Conservation (phyloP, 2,329 filamentous ascomycete genomes). For the Metarhizium sp. region DNA sequence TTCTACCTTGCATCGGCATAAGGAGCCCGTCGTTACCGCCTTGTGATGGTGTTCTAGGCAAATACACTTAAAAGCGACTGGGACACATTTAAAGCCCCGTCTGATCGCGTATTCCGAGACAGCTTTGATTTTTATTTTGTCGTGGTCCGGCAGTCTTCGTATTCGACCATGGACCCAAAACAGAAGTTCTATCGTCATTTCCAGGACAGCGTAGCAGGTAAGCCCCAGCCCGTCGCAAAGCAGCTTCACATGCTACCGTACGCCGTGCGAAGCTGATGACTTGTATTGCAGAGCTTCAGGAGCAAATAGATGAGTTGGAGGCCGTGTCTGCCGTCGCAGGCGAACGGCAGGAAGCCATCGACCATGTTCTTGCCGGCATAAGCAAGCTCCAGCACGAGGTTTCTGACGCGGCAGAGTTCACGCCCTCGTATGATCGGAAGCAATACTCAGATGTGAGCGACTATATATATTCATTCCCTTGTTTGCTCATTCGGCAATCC, state of each 20-base stretch:
- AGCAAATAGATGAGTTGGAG: constrained; percentile 61
- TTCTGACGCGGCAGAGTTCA: constrained; percentile 69
- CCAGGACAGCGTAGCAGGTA: constrained; percentile 63
- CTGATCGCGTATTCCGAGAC: background rate
- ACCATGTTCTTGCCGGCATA: constrained; percentile 72
- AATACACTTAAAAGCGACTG: background rate
- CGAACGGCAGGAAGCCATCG: constrained; percentile 72
- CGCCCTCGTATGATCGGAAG: constrained; percentile 84
- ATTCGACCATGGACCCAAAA: constrained; percentile 37
- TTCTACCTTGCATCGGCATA: background rate
- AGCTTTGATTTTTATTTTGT: background rate
- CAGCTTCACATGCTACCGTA: too few relatives aligned
- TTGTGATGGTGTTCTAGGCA: background rate
- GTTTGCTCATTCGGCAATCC: background rate
- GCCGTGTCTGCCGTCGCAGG: constrained; percentile 53
- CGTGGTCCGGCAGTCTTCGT: background rate
- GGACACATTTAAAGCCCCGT: background rate
- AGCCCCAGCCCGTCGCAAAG: constrained; percentile 11
- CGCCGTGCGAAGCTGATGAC: background rate
- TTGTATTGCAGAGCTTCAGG: constrained; percentile 53
- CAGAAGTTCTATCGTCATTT: constrained; percentile 82
- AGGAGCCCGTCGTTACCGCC: background rate
- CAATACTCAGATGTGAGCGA: constrained; percentile 64
- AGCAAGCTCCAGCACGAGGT: constrained; percentile 75
- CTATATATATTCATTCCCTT: background rate